Conservation (phyloP, 2,329 filamentous ascomycete species). For the Verticillium albo-atrum region DNA sequence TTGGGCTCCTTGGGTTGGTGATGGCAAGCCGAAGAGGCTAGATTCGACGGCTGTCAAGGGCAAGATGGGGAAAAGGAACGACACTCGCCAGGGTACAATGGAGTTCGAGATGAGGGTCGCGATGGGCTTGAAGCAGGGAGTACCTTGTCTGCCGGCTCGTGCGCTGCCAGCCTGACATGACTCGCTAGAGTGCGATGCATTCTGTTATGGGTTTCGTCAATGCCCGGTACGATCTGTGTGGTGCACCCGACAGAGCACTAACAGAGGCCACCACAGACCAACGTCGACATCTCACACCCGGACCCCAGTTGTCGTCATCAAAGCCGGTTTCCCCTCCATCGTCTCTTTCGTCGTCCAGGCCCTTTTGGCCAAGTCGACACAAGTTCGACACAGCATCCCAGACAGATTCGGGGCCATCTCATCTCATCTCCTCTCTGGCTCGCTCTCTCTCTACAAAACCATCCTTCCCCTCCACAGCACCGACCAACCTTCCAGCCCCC, state of each 20-base stretch:
- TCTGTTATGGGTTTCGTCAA: neutral
- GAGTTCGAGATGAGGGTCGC: neutral
- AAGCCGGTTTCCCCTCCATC: slow-evolving; percentile 1
- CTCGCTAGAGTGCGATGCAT: neutral
- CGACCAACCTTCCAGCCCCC: neutral
- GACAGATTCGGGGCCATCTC: neutral
- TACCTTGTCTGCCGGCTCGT: neutral
- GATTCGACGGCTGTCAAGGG: neutral
- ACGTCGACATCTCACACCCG: neutral
- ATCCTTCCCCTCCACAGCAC: neutral
- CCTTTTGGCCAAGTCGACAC: neutral
- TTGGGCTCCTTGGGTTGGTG: neutral
- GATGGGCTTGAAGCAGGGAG: neutral
- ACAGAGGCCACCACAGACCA: neutral
- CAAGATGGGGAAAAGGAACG: neutral
- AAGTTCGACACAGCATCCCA: neutral
- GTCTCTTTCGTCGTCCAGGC: neutral
- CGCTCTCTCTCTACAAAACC: neutral
- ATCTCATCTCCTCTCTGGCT: neutral
- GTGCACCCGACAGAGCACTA: neutral
- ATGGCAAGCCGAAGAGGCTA: neutral
- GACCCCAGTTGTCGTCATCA: slow-evolving; percentile 1
- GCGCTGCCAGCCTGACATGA: neutral
- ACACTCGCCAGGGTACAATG: neutral
- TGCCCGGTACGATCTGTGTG: neutral